A percentile compares a stretch with the other conserved stretches of the same genome.
phyloP scores from a whole-genome alignment of 495 filamentous ascomycete species.

The Talaromyces liani region DNA sequence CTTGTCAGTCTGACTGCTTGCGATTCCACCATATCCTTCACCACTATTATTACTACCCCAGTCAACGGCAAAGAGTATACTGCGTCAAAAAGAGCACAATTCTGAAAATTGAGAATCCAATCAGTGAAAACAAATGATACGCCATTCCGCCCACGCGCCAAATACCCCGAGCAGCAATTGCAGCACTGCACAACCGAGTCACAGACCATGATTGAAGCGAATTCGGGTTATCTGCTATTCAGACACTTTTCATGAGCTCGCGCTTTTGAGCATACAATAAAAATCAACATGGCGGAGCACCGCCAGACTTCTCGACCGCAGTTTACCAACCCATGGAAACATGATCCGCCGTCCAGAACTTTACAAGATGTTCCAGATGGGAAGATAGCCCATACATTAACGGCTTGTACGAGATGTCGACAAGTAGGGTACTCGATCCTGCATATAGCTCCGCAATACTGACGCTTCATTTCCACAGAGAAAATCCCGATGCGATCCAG shows the following conservation, averaged over 20 bases:
- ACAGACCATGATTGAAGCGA: constrained; percentile 1
- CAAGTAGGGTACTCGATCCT: constrained; percentile 46
- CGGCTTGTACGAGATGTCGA: constrained; percentile 79
- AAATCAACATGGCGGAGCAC: constrained; percentile 16
- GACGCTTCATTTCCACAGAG: constrained; percentile 33
- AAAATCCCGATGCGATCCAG: constrained; percentile 90
- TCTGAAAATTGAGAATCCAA: neutral
- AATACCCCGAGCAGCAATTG: neutral
- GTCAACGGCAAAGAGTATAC: neutral
- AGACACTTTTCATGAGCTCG: neutral
- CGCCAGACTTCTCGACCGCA: constrained; percentile 13
- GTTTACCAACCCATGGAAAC: constrained; percentile 21
- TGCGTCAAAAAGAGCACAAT: neutral
- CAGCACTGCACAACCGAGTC: neutral
- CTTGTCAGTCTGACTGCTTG: neutral
- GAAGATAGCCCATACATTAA: constrained; percentile 72
- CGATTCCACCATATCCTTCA: neutral
- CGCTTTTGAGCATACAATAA: neutral
- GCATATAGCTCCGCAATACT: neutral
- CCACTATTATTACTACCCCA: neutral
- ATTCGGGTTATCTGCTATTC: neutral
- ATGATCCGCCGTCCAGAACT: constrained; percentile 12
- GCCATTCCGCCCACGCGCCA: neutral
- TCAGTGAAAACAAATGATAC: neutral
- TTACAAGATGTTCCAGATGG: constrained; percentile 31